Conservation (phyloP, 177 flowering plant genomes). For the Tripterygium wilfordii region DNA sequence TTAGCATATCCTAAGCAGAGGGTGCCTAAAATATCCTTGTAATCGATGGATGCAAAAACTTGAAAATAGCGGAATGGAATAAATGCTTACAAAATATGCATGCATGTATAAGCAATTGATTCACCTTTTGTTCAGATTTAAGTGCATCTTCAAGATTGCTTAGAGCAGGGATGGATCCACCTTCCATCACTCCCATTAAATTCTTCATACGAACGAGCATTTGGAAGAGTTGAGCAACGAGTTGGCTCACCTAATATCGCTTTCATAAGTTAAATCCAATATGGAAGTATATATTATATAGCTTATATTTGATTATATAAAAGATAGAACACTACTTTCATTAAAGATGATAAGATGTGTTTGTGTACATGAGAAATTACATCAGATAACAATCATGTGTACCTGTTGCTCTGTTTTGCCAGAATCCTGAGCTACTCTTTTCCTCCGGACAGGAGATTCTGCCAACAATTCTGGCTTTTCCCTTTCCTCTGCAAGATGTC, state of each 20-base stretch:
- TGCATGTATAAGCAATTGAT: neutral
- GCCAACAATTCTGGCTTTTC: conserved; percentile 91
- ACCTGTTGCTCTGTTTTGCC: conserved; percentile 96
- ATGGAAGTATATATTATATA: too few relatives aligned
- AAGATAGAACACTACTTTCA: too few relatives aligned
- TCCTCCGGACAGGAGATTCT: conserved; percentile 83
- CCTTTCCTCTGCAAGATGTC: conserved; percentile 72
- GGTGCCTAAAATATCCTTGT: too few relatives aligned
- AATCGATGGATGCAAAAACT: too few relatives aligned
- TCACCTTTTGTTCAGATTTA: conserved; percentile 84
- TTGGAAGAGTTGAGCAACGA: conserved; percentile 93
- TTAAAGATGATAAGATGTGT: too few relatives aligned
- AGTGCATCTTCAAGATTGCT: conserved; percentile 87
- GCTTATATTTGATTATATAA: too few relatives aligned
- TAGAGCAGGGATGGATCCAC: conserved; percentile 89
- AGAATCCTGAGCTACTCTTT: conserved; percentile 79
- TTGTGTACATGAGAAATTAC: too few relatives aligned
- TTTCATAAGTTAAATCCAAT: neutral
- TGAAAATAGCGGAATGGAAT: too few relatives aligned
- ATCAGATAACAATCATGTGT: neutral
- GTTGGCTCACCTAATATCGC: conserved; percentile 70
- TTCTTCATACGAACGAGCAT: conserved; percentile 98
- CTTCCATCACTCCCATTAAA: conserved; percentile 89
- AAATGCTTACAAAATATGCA: too few relatives aligned
- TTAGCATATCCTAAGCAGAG: too few relatives aligned